These are phyloP conservation scores for Phytopythium cucurbitacearum DNA, from an alignment of 352 stramenopile genomes.

Conservation along the genomic window DNA sequence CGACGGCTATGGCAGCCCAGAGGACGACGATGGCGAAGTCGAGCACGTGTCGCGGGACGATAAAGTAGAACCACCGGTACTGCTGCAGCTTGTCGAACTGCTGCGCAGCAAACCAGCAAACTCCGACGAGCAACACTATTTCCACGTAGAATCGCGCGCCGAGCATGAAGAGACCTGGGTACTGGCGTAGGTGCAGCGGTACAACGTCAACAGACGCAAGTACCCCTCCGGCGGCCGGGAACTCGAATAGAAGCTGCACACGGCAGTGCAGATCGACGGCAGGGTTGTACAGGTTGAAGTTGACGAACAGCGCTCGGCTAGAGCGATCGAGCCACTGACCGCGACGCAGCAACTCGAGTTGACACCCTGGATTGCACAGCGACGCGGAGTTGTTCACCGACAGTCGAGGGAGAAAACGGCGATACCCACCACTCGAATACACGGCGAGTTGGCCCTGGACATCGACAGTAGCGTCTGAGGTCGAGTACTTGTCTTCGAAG, in stretches of 20 bases:
- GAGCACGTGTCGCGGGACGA: conserved; percentile 39
- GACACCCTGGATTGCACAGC: conserved; percentile 30
- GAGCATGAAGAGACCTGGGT: conserved; percentile 34
- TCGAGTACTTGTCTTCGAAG: conserved; percentile 39
- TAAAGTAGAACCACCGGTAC: conserved; percentile 64
- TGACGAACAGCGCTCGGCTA: conserved; percentile 39
- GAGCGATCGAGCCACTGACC: conserved; percentile 47
- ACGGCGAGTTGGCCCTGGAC: conserved; percentile 10
- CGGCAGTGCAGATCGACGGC: conserved; percentile 41
- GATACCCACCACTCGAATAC: conserved; percentile 11
- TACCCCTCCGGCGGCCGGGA: conserved; percentile 31
- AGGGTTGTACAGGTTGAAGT: conserved; percentile 69
- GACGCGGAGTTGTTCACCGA: conserved; percentile 1
- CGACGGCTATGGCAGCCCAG: conserved; percentile 26
- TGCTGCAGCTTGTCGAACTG: conserved; percentile 47
- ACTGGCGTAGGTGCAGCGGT: conserved; percentile 47
- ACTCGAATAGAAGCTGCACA: conserved; percentile 54
- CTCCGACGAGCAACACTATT: conserved; percentile 30
- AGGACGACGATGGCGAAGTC: conserved; percentile 50
- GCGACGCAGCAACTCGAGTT: conserved; percentile 27
- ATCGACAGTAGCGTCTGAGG: conserved; percentile 17
- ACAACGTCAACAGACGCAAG: conserved; percentile 19
- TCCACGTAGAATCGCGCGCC: conserved; percentile 49
- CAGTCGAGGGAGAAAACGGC: conserved; percentile 17
- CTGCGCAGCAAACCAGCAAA: conserved; percentile 41